Percentiles rank a stretch among this genome's conserved stretches.
phyloP scores from a whole-genome alignment of 2,329 filamentous ascomycete genomes.

The Paracoccidioides lutzii region DNA sequence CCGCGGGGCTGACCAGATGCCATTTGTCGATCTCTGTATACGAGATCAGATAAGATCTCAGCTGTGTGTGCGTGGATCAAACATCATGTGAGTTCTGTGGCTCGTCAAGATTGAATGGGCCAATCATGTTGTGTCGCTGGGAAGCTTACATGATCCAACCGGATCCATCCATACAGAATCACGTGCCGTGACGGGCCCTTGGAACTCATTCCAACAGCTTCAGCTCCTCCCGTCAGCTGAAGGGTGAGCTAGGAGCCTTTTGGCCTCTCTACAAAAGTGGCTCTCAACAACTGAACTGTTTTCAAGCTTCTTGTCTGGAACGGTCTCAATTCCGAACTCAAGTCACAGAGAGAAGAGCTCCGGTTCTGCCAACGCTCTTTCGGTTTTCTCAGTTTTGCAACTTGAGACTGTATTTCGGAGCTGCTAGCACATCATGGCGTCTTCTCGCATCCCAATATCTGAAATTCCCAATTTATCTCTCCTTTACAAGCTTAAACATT shows the following conservation, averaged over 20 bases:
- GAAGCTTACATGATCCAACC: not conserved
- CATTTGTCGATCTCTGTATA: not conserved
- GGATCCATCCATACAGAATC: too few species aligned
- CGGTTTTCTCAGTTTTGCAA: not conserved
- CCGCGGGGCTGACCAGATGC: too few species aligned
- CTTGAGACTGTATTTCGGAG: not conserved
- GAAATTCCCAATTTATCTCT: conserved; percentile 36
- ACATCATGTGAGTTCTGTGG: too few species aligned
- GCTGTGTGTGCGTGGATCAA: too few species aligned
- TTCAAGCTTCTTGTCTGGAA: not conserved
- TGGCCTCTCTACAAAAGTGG: not conserved
- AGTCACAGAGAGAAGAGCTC: not conserved
- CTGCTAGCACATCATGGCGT: not conserved
- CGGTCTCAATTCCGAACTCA: not conserved
- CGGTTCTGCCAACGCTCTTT: not conserved
- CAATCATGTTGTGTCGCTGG: not conserved
- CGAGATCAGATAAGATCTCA: not conserved
- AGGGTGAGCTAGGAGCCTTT: too few species aligned
- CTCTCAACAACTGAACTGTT: not conserved
- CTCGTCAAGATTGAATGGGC: not conserved
- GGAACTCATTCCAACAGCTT: not conserved
- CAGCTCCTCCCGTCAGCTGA: too few species aligned
- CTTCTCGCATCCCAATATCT: conserved; percentile 9
- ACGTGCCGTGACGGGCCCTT: too few species aligned
- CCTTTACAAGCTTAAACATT: conserved; percentile 50